Conservation (phyloP, 1,284 basidiomycete genomes). For the Leccinum proliferum region DNA sequence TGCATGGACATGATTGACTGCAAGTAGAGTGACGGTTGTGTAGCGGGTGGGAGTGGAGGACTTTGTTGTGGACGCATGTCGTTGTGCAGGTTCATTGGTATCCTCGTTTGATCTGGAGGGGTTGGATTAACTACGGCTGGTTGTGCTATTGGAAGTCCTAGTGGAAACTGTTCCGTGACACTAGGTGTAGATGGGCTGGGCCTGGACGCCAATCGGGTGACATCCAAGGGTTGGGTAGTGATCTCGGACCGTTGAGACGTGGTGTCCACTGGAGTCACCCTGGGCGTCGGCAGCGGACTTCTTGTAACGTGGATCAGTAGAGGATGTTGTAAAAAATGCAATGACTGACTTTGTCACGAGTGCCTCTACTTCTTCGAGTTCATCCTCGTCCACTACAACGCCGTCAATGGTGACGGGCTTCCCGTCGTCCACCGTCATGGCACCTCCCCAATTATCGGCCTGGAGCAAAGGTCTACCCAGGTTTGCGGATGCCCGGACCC, state of each 20-base stretch:
- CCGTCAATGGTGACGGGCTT: constrained; percentile 33
- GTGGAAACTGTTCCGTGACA: neutral
- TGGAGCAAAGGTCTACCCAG: constrained; percentile 38
- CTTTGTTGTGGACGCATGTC: constrained; percentile 2
- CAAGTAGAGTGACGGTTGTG: constrained; percentile 11
- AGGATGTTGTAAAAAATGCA: constrained; percentile 13
- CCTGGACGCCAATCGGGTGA: constrained; percentile 1
- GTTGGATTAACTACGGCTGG: neutral
- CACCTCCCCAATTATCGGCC: constrained; percentile 53
- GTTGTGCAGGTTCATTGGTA: neutral
- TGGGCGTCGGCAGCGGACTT: constrained; percentile 55
- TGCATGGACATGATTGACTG: constrained; percentile 13
- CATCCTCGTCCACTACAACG: constrained; percentile 27
- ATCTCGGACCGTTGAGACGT: constrained; percentile 8
- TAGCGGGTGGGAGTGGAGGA: constrained; percentile 2
- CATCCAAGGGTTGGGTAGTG: constrained; percentile 1
- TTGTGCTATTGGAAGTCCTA: constrained; percentile 3
- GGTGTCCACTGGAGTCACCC: constrained; percentile 45
- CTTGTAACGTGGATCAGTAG: constrained; percentile 29
- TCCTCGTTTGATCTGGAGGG: constrained; percentile 4
- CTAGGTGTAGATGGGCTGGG: constrained; percentile 1
- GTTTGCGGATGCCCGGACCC: constrained; percentile 39
- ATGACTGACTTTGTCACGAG: constrained; percentile 30
- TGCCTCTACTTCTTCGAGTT: constrained; percentile 33
- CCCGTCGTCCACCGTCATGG: constrained; percentile 41